Conservation (phyloP, 2,329 filamentous ascomycete genomes). For the Colletotrichum phormii region DNA sequence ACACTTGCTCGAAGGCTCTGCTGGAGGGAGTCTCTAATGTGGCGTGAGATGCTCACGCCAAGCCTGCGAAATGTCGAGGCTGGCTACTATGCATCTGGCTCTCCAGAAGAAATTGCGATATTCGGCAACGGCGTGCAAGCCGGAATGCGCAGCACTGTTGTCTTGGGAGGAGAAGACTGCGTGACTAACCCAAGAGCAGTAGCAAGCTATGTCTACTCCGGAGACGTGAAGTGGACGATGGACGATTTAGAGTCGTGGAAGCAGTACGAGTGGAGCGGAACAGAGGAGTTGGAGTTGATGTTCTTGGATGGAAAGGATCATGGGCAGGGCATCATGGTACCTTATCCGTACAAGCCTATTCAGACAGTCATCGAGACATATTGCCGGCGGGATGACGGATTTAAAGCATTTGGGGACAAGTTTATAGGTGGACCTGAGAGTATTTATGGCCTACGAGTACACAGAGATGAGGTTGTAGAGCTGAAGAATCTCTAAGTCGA, state of each 20-base stretch:
- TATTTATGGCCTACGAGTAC: background rate
- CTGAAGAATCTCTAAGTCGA: slow-evolving; percentile 14
- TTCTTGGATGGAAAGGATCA: slow-evolving; percentile 41
- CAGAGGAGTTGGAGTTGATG: slow-evolving; percentile 40
- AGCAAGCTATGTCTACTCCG: slow-evolving; percentile 41
- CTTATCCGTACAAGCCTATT: slow-evolving; percentile 22
- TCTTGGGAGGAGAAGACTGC: slow-evolving; percentile 40
- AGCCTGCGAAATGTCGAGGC: slow-evolving; percentile 11
- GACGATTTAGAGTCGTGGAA: slow-evolving; percentile 27
- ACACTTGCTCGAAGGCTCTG: slow-evolving; percentile 75
- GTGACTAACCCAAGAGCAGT: slow-evolving; percentile 38
- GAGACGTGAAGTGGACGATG: slow-evolving; percentile 31
- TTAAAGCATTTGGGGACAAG: slow-evolving; percentile 23
- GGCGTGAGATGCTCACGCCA: slow-evolving; percentile 70
- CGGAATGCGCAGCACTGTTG: slow-evolving; percentile 40
- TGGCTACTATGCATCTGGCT: slow-evolving; percentile 26
- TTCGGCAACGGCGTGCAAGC: slow-evolving; percentile 43
- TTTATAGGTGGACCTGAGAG: slow-evolving; percentile 26
- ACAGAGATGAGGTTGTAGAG: slow-evolving; percentile 2
- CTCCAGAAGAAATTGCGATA: slow-evolving; percentile 15
- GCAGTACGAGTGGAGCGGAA: slow-evolving; percentile 39
- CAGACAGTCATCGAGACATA: slow-evolving; percentile 28
- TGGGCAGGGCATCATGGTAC: slow-evolving; percentile 38
- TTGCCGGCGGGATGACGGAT: slow-evolving; percentile 27
- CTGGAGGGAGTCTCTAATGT: slow-evolving; percentile 77